Percentiles rank a stretch among this genome's conserved stretches.
Evolutionary conservation across 1,284 basidiomycete species (phyloP).

Genomic region (Moniliophthora roreri): DNA sequence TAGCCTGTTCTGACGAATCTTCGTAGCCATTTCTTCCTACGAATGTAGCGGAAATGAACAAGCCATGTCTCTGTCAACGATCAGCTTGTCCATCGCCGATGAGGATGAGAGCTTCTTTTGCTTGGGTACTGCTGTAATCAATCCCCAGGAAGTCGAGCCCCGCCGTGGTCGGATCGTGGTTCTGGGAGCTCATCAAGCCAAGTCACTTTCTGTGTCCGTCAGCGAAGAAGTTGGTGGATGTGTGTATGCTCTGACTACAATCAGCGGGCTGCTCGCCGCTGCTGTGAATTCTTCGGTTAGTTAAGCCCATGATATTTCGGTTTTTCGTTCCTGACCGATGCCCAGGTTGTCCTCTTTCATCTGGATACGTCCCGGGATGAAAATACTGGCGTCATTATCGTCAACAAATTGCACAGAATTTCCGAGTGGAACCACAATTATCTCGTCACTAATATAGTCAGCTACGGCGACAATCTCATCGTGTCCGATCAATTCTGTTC

Average conservation of each 20-base stretch:
- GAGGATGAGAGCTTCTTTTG: conserved; percentile 46
- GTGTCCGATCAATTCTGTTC: conserved; percentile 85
- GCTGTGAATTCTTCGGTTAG: conserved; percentile 76
- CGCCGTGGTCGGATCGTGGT: conserved; percentile 57
- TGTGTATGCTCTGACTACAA: conserved; percentile 54
- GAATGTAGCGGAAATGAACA: conserved; percentile 56
- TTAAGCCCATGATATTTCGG: conserved; percentile 13
- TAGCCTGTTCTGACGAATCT: background rate
- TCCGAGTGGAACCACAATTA: conserved; percentile 81
- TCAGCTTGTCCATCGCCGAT: conserved; percentile 33
- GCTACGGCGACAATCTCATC: conserved; percentile 50
- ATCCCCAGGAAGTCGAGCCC: conserved; percentile 56
- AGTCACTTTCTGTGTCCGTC: conserved; percentile 39
- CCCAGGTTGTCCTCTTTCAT: conserved; percentile 46
- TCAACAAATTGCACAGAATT: conserved; percentile 40
- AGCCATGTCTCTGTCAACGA: conserved; percentile 51
- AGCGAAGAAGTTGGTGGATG: conserved; percentile 52
- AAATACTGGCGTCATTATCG: conserved; percentile 16
- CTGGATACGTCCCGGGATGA: conserved; percentile 34
- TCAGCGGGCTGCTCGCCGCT: conserved; percentile 56
- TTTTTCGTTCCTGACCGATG: background rate
- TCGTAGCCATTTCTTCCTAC: conserved; percentile 37
- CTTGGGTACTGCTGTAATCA: conserved; percentile 57
- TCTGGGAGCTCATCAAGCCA: conserved; percentile 35
- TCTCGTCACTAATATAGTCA: conserved; percentile 63